Evolutionary conservation across 2,329 filamentous ascomycete genomes (phyloP).

Genomic region (Monilinia fructigena): DNA sequence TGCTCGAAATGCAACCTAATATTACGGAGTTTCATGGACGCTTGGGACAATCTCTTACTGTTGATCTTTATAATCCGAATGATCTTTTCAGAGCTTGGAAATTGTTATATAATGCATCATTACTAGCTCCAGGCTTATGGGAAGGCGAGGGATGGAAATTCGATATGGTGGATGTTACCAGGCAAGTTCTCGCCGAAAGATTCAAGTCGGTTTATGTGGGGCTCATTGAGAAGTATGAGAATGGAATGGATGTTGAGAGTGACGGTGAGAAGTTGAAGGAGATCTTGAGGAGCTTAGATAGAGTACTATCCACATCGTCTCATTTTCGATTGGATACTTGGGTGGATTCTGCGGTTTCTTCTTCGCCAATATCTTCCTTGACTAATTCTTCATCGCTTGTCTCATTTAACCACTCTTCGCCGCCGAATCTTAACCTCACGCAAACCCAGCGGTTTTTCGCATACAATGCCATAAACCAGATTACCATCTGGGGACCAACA

Average conservation of each 20-base stretch:
- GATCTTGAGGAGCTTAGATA: neutral
- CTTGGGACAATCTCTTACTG: neutral
- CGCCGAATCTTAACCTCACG: neutral
- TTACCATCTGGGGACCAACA: slow-evolving; percentile 51
- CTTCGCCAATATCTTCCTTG: neutral
- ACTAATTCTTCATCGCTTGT: neutral
- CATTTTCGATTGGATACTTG: slow-evolving; percentile 12
- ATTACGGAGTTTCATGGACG: neutral
- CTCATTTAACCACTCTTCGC: neutral
- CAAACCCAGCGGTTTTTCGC: slow-evolving; percentile 27
- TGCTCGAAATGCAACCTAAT: slow-evolving; percentile 1
- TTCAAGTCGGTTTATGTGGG: neutral
- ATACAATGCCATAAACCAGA: slow-evolving; percentile 50
- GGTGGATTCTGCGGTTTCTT: neutral
- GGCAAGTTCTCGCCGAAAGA: neutral
- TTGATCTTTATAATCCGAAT: neutral
- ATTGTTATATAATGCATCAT: neutral
- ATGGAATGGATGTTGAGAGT: neutral
- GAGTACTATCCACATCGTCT: neutral
- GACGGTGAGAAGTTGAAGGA: neutral
- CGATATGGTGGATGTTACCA: slow-evolving; percentile 10
- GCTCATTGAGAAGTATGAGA: neutral
- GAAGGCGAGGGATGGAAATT: neutral
- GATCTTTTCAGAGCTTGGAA: neutral
- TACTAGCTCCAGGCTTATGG: neutral